Evolutionary conservation across 306 rosid species (phyloP).

Genomic region (Vicia villosa): DNA sequence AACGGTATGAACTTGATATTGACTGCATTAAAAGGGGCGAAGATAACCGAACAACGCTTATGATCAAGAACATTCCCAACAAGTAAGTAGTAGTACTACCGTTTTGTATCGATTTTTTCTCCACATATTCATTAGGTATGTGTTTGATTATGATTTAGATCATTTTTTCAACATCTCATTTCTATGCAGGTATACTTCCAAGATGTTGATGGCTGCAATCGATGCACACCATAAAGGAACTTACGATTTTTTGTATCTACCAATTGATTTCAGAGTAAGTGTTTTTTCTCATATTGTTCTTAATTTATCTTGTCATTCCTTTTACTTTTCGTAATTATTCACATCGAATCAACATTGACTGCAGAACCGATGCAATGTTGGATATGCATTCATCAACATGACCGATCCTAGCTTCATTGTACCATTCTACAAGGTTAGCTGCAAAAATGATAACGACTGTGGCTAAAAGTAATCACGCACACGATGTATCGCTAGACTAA

Average conservation of each 20-base stretch:
- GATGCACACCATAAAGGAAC: constrained; percentile 65
- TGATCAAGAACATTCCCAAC: constrained; percentile 84
- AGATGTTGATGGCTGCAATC: constrained; percentile 70
- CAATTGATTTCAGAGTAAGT: constrained; percentile 75
- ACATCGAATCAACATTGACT: constrained; percentile 26
- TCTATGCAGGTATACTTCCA: constrained; percentile 66
- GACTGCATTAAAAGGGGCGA: constrained; percentile 56
- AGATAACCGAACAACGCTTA: constrained; percentile 69
- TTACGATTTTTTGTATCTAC: constrained; percentile 73
- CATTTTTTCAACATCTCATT: neutral
- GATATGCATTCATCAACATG: constrained; percentile 84
- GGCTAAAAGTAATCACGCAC: constrained; percentile 4
- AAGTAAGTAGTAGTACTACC: constrained; percentile 46
- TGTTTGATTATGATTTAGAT: constrained; percentile 23
- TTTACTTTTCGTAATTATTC: constrained; percentile 1
- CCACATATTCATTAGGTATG: constrained; percentile 17
- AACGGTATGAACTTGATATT: constrained; percentile 64
- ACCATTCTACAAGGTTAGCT: constrained; percentile 64
- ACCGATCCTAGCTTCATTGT: constrained; percentile 58
- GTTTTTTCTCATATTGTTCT: constrained; percentile 1
- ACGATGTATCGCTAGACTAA: constrained; percentile 18
- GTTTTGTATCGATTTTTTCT: neutral
- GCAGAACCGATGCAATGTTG: constrained; percentile 84
- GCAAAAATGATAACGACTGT: neutral
- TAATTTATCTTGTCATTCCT: neutral